These are phyloP conservation scores for Pseudocercospora fuligena DNA, from an alignment of 2,329 filamentous ascomycete species.

Conservation along the genomic window DNA sequence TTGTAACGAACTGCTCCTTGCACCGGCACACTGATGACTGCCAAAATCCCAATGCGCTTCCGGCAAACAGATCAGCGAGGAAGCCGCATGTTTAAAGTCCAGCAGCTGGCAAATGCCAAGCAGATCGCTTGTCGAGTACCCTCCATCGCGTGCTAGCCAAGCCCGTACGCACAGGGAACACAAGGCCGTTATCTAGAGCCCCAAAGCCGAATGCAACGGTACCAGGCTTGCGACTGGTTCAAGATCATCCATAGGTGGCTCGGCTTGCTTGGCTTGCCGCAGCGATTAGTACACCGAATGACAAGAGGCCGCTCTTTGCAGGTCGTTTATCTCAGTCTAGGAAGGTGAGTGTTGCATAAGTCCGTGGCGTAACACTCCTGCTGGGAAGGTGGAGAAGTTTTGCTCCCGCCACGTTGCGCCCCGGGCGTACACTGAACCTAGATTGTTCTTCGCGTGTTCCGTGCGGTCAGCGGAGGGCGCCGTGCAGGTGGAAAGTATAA, in stretches of 20 bases:
- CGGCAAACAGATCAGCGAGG: neutral
- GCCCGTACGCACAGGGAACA: slow-evolving; percentile 8
- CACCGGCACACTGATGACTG: neutral
- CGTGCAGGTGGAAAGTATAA: neutral
- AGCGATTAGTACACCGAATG: neutral
- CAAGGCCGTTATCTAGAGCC: slow-evolving; percentile 16
- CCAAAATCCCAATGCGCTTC: neutral
- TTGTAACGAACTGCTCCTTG: neutral
- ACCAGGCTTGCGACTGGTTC: slow-evolving; percentile 11
- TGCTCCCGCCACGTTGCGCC: neutral
- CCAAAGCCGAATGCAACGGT: slow-evolving; percentile 20
- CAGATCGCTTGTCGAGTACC: neutral
- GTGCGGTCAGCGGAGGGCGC: neutral
- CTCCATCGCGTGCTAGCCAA: slow-evolving; percentile 13
- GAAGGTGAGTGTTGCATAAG: slow-evolving; percentile 2
- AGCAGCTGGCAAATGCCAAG: slow-evolving; percentile 11
- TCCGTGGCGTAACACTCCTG: slow-evolving; percentile 8
- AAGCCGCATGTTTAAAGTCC: slow-evolving; percentile 1
- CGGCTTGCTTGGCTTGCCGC: slow-evolving; percentile 4
- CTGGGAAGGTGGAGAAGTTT: neutral
- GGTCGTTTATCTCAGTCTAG: neutral
- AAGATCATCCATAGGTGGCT: neutral
- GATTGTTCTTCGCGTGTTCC: neutral
- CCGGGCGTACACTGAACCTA: neutral
- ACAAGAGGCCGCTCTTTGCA: slow-evolving; percentile 3